Base-by-base conservation (phyloP, 2,329 filamentous ascomycete species). In the Fusarium chuoi region DNA sequence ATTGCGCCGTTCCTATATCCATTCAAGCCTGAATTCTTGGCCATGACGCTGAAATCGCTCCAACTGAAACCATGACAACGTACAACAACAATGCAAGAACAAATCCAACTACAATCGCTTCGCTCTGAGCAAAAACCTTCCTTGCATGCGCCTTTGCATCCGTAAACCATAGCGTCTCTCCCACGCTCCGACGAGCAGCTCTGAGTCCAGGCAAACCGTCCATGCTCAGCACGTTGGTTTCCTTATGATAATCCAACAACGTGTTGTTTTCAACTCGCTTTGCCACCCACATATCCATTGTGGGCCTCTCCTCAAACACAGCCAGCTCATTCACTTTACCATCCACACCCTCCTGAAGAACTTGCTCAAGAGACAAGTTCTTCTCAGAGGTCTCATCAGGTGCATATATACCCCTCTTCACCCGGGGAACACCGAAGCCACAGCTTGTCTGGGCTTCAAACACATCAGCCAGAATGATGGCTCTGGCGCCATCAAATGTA, bases 381-480 rank as follows among this genome's bases (percentile, higher is more conserved):
- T 75, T 64, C 39, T 72, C 76, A 9, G 66, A 56, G 33, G 73
- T 61, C 35, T 77, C 71, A 4, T 75, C 78, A 15, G 77, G 71
- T 13, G 77, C 78, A 65, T 86, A 84, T 13, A 85, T 72, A 35
- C 73, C 82, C 77, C 77, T 85, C 75, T 75, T 83, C 42, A 91
- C 80, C 36, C 86, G 82, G 4, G 91, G 90, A 13, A 93, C 90
- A 30, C 88, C 89, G 74, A 86, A 93, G 12, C 91, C 91, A 77
- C 91, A 93, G 57, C 87, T 89, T 15, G 89, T 92, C 84, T 92
- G 90, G 7, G 90, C 88, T 82, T 92, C 88, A 79, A 88, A 91
- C 24, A 93, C 84, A 74, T 91, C 85, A 62, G 91, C 82, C 41
- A 89, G 74, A 42, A 93, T 87, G 33, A 93, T 87, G 2, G 90